Evolutionary conservation across 805 yeast genomes (phyloP), one percentile per base, ranked within the genome.

Genomic region (Teunomyces lycoperdinae): DNA sequence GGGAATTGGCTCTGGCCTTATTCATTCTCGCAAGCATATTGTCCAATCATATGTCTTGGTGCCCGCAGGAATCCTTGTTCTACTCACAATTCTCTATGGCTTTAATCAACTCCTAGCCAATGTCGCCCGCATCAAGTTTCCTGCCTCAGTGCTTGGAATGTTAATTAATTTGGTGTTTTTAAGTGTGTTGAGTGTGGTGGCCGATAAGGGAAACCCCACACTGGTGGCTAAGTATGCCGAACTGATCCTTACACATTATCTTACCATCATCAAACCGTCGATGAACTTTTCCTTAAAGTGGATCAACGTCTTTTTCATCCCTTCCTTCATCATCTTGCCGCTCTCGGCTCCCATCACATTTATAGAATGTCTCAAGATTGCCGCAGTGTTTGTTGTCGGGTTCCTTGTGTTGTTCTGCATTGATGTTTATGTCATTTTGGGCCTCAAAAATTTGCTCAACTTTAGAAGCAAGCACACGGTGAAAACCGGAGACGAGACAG

Each of bases 291-390:
- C 85, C 1, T 70, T 87, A 43, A 74, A 85, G 47, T 87, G 94
- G 92, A 87, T 87, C 66, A 85, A 84, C 60, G 76, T 85, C 5
- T 85, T 83, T 59, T 87, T 87, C 71, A 81, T 88, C 0, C 92
- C 94, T 0, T 83, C 90, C 0, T 87, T 87, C 58, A 80, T 87
- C 32, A 78, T 84, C 0, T 72, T 87, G 30, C 92, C 92, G 0
- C 71, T 86, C 45, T 78, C 88, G 9, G 76, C 78, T n/a, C 77
- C 78, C 50, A 83, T 87, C 42, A 71, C 83, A 13, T 83, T 83
- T 38, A 77, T 75, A 17, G 92, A 87, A 55, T 87, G 88, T 9
- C 70, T 84, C 55, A 83, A 83, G 44, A 87, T 87, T 32, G 88
- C 87, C 0, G 92, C 83, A 0, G 87, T 86, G 5, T 87, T 86